Evolutionary conservation across 2,329 filamentous ascomycete genomes (phyloP), one percentile per base, ranked within the genome.

Genomic region (Cladosporium sp.): DNA sequence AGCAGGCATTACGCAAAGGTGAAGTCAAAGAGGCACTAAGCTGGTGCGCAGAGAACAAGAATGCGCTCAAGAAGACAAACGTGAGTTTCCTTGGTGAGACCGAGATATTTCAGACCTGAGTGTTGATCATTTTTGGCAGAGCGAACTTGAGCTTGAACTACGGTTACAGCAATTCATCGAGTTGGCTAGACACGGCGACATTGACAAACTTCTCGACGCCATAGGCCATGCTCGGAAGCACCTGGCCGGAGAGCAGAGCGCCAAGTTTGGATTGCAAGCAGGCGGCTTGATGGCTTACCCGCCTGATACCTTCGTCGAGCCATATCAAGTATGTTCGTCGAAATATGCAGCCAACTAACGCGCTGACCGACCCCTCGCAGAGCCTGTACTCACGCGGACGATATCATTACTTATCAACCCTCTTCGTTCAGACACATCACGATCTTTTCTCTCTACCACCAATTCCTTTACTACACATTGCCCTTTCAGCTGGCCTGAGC

Each of bases 161-260:
- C 87, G 94, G 12, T 82, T 95, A 67, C 94, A 99, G 73, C 92
- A 97, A 72, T 97, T 92, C 72, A 92, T 97, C 67, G 94, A 97
- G 74, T 81, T 97, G 61, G 85, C 96, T 60, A 82, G 93, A 60
- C 84, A 81, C 39, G 83, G 83, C 56, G 80, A 86, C 4, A 78
- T 82, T 22, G 71, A 76, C 6, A 91, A 88, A 69, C 79, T 89
- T 45, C 75, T 86, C 50, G 92, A 97, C 63, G 92, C 92, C 12
- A 88, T 92, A 62, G 73, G 81, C 22, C 90, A 97, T 75, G 92
- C 92, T 25, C 88, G 86, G 70, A 96, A 90, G 73, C 88, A 90
- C 72, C 82, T 99, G 28, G 80, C 86, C 15, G 84, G 87, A 2
- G 90, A 88, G 68, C 82, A 82, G 57, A 82, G 88, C 17, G 83